phyloP scores from a whole-genome alignment of 2,329 filamentous ascomycete genomes.

The Penicillium carneum region DNA sequence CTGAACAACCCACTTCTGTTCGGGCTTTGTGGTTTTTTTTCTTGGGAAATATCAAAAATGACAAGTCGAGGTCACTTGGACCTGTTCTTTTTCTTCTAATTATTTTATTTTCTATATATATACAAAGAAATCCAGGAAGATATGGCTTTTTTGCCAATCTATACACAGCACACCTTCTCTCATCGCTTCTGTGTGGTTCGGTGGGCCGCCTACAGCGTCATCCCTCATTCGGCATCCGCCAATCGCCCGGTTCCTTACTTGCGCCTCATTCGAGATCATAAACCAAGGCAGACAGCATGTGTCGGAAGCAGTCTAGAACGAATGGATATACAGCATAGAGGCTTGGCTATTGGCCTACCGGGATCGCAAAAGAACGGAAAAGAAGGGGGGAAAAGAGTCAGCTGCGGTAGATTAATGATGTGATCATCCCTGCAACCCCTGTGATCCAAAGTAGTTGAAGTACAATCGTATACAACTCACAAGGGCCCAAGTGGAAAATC shows the following conservation, averaged over 20 bases:
- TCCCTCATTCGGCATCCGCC: conserved; percentile 46
- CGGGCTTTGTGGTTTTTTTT: conserved; percentile 2
- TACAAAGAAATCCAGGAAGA: not conserved
- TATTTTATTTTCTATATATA: not conserved
- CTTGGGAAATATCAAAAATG: not conserved
- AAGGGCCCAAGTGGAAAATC: conserved; percentile 16
- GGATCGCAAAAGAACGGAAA: not conserved
- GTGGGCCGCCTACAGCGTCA: conserved; percentile 49
- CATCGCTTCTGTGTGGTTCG: conserved; percentile 49
- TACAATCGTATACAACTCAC: not conserved
- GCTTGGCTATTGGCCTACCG: too few relatives aligned
- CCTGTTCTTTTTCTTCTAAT: not conserved
- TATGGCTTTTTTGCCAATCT: not conserved
- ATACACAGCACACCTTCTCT: conserved; percentile 5
- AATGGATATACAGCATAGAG: not conserved
- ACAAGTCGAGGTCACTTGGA: not conserved
- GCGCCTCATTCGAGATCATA: conserved; percentile 28
- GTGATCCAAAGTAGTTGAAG: conserved; percentile 9
- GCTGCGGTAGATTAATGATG: not conserved
- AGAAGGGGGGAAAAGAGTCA: not conserved
- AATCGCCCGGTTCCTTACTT: conserved; percentile 40
- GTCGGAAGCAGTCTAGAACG: conserved; percentile 16
- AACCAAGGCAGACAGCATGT: conserved; percentile 21
- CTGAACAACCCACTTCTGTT: conserved; percentile 24
- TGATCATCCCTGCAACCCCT: conserved; percentile 25